phyloP scores from a whole-genome alignment of 495 filamentous ascomycete species.

The Annulohypoxylon maeteangense region DNA sequence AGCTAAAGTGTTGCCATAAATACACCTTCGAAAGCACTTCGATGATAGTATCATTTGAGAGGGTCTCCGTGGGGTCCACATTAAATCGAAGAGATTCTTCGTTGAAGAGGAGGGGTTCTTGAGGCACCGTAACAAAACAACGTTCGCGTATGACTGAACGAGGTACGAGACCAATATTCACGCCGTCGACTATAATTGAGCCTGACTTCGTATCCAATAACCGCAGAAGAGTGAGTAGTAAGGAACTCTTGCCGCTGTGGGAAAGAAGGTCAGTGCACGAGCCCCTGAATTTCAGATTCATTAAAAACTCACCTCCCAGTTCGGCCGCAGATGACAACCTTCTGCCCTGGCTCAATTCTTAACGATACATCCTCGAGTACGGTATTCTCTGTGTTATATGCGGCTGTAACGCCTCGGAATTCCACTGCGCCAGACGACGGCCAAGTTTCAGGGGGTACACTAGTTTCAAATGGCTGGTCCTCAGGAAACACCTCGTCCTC shows the following conservation, averaged over 20 bases:
- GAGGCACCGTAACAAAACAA: conserved; percentile 55
- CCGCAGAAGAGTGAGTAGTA: conserved; percentile 54
- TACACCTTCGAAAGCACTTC: conserved; percentile 44
- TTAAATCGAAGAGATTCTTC: conserved; percentile 60
- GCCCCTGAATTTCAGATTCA: neutral
- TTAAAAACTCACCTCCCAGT: conserved; percentile 41
- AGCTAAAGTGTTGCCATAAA: conserved; percentile 47
- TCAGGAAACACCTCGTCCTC: conserved; percentile 61
- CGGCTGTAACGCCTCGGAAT: conserved; percentile 54
- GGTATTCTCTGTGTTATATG: conserved; percentile 40
- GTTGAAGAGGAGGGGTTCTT: conserved; percentile 60
- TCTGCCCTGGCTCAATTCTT: conserved; percentile 64
- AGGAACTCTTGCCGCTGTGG: conserved; percentile 54
- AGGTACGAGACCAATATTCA: conserved; percentile 53
- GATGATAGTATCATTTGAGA: conserved; percentile 53
- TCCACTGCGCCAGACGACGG: conserved; percentile 59
- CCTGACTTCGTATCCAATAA: conserved; percentile 48
- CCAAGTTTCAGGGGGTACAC: conserved; percentile 59
- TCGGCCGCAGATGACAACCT: conserved; percentile 63
- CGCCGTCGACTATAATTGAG: conserved; percentile 58
- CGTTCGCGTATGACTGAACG: conserved; percentile 49
- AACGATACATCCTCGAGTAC: conserved; percentile 61
- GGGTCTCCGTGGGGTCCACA: conserved; percentile 54
- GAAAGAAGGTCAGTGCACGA: conserved; percentile 3
- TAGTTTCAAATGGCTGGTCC: conserved; percentile 58